These are phyloP conservation scores for Zygosaccharomyces gambellarensis DNA, from an alignment of 805 yeast genomes.

Conservation along the genomic window DNA sequence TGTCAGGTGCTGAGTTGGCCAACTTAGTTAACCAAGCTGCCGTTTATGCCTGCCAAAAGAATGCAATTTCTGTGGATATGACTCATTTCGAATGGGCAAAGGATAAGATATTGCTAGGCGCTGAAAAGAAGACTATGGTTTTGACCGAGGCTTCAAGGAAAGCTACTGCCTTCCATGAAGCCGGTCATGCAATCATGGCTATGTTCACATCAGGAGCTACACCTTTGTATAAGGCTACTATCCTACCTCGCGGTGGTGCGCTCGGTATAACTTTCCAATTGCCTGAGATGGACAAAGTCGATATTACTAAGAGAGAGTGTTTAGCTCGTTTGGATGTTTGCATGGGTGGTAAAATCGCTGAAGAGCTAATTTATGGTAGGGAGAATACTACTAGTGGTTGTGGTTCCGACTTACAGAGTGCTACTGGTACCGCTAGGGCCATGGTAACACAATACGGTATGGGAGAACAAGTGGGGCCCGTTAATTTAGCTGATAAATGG, in stretches of 20 bases:
- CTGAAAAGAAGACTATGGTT: constrained; percentile 96
- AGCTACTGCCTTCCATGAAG: constrained; percentile 97
- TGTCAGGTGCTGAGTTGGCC: constrained; percentile 96
- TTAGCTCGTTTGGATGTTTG: constrained; percentile 91
- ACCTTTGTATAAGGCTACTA: constrained; percentile 93
- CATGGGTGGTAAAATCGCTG: constrained; percentile 99
- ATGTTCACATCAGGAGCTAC: constrained; percentile 92
- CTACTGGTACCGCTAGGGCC: constrained; percentile 89
- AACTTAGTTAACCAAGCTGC: constrained; percentile 98
- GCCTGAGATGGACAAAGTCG: constrained; percentile 97
- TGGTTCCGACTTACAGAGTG: constrained; percentile 82
- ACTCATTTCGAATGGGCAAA: constrained; percentile 97
- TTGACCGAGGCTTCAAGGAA: constrained; percentile 90
- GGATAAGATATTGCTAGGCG: constrained; percentile 96
- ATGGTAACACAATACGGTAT: constrained; percentile 97
- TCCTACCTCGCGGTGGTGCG: constrained; percentile 94
- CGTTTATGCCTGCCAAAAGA: constrained; percentile 87
- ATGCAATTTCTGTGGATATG: constrained; percentile 88
- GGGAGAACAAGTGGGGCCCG: constrained; percentile 92
- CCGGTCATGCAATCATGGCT: constrained; percentile 99
- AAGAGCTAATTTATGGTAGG: constrained; percentile 83
- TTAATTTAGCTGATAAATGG: constrained; percentile 85
- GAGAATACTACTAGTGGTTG: constrained; percentile 95
- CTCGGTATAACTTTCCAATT: constrained; percentile 94
- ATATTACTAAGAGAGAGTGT: constrained; percentile 84